Base-by-base conservation (phyloP, 805 yeast species). In the Clavispora carvajalis region DNA sequence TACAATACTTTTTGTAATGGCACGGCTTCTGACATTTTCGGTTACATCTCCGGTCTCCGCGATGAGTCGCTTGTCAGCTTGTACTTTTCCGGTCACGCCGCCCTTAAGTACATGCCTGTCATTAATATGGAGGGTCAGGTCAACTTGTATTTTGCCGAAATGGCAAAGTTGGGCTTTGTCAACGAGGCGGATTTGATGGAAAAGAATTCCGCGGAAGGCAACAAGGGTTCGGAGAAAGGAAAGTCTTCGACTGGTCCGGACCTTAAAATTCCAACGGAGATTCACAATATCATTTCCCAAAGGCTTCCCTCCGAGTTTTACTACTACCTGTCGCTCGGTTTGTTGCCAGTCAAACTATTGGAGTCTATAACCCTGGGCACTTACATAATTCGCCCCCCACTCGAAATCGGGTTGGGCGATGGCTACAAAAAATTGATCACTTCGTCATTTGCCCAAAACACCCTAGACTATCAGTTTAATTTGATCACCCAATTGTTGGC, bases 271-370 rank as follows among this genome's bases (percentile, higher is more conserved):
- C 97, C 98, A 3, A 76, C 78, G 45, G 95, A 89, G 59, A 67
- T 86, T 10, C 93, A 86, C 57, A 89, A 82, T 34, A 76, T 89
- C 35, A 73, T 93, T 36, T 88, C 95, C 8, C 87, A 85, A 59
- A 77, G 90, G 55, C 68, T 93, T 38, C 95, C 97, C 2, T 85
- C 87, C 39, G 98, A 90, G 62, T 71, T 84, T 31, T 82, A 78
- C 54, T 89, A 82, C 57, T 93, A 88, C 60, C 79, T 79, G 55
- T 82, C 95, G 1, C 60, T 84, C 43, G 98, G 97, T 1, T 57
- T 90, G 18, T 65, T 84, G 10, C 76, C 81, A 7, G 63, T 82
- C 5, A 80, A 79, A 42, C 59, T 86, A 18, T 71, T 83, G 31
- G 84, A 82, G 46, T 77, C 88, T 0, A 69, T 90, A 15, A 71